phyloP scores from a whole-genome alignment of 441 rosid genomes.

The Erysimum pusillum region DNA sequence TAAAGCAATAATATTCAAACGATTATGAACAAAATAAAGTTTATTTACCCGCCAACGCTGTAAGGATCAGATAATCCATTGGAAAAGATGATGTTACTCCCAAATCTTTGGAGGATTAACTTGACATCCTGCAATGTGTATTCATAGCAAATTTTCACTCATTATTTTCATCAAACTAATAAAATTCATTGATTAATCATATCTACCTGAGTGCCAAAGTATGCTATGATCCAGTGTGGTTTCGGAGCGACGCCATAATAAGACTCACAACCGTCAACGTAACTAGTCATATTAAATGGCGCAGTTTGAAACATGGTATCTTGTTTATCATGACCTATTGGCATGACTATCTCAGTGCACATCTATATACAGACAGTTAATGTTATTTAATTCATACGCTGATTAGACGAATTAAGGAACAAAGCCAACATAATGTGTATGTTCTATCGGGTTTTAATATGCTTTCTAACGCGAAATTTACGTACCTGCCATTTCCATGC shows the following conservation, averaged over 20 bases:
- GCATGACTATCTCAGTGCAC: not conserved
- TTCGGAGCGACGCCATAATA: not conserved
- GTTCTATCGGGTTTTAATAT: not conserved
- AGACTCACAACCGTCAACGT: not conserved
- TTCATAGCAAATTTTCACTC: too few relatives aligned
- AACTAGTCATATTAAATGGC: conserved; percentile 1
- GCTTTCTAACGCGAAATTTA: not conserved
- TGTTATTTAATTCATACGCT: not conserved
- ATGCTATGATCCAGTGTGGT: too few relatives aligned
- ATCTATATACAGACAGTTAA: not conserved
- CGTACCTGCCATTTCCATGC: not conserved
- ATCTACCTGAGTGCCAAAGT: too few relatives aligned
- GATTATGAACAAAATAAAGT: not conserved
- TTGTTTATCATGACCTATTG: not conserved
- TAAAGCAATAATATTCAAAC: too few relatives aligned
- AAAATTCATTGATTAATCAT: too few relatives aligned
- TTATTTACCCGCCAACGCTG: conserved; percentile 71
- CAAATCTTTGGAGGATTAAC: conserved; percentile 63
- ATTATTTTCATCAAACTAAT: too few relatives aligned
- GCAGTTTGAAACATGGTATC: not conserved
- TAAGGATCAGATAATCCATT: conserved; percentile 83
- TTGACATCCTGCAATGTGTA: too few relatives aligned
- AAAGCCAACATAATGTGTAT: not conserved
- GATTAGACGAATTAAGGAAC: too few relatives aligned
- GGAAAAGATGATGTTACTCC: conserved; percentile 82